Base-by-base conservation (phyloP, 1,284 basidiomycete species). In the Malassezia restricta region DNA sequence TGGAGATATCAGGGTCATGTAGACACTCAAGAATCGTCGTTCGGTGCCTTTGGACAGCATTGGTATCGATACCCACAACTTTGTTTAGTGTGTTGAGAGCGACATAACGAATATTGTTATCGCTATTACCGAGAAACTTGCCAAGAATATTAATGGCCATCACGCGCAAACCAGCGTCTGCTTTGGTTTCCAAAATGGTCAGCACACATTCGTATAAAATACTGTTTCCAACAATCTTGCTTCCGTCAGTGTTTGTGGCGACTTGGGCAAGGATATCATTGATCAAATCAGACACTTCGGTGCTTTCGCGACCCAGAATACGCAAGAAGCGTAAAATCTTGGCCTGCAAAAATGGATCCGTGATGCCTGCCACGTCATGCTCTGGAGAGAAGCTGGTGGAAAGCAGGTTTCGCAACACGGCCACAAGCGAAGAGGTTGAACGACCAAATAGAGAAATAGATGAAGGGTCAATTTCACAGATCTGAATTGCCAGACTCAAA, bases 101-200 rank as follows among this genome's bases (percentile, higher is more conserved):
- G 40, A 98, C 94, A 74, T 99, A 99, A 51, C 91, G 51, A 66
- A 98, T 98, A 73, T 99, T 99, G 76, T 99, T 99, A 75, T 99
- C 94, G 30, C 88, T 81, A 76, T 99, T 98, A 69, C 87, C 85
- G 65, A 99, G 77, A 77, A 98, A 99, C 75, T 96, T 98, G 57
- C 94, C 94, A 40, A 99, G 80, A 54, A 98, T 96, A 73, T 99
- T 99, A 76, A 99, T 99, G 0, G 94, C 94, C 94, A 99, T 96
- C 48, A 98, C 92, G 5, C 94, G 83, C 37, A 98, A 76, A 20
- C 90, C 89, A 52, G 82, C 86, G 74, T 99, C 94, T 7, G 94
- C 92, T 70, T 96, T 90, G 57, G 98, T 98, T 64, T 98, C 92
- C 43, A 99, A 79, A n/a, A 98, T 86, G 6, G 91, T 90, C 59